phyloP scores from a whole-genome alignment of 805 yeast species.

The Candida morakotiae region DNA sequence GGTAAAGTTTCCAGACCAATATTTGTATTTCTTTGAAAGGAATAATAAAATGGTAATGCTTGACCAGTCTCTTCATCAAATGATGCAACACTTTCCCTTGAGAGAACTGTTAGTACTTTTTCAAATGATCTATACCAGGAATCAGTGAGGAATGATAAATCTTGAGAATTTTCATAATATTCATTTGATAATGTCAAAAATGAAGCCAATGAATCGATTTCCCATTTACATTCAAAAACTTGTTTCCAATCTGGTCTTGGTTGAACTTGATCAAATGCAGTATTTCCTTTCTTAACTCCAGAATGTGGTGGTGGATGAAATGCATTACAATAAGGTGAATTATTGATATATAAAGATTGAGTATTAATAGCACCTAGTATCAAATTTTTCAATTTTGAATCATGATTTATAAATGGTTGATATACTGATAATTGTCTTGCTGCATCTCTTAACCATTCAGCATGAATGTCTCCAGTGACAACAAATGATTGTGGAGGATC shows the following conservation, averaged over 20 bases:
- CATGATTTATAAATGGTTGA: conserved; percentile 54
- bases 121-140: conserved; percentile 60
- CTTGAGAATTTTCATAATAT: conserved; percentile 54
- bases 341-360: conserved; percentile 60
- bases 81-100: conserved; percentile 60
- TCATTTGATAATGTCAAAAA: conserved; percentile 73
- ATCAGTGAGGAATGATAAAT: conserved; percentile 41
- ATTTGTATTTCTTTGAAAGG: conserved; percentile 70
- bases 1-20: conserved; percentile 80
- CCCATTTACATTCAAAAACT: conserved; percentile 89
- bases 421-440: conserved; percentile 80
- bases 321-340: conserved; percentile 84
- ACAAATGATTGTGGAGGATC: conserved; percentile 68
- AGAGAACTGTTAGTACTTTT: conserved; percentile 47
- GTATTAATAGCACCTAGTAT: conserved; percentile 77
- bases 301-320: conserved; percentile 76
- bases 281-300: conserved; percentile 43
- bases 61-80: conserved; percentile 48
- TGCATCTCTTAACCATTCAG: conserved; percentile 89
- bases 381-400: conserved; percentile 45
- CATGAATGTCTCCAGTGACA: conserved; percentile 90
- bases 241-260: conserved; percentile 68
- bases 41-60: conserved; percentile 49
- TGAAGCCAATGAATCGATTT: conserved; percentile 80
- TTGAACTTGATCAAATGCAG: conserved; percentile 58